These are phyloP conservation scores for Aspergillus melleus DNA, from an alignment of 2,329 filamentous ascomycete genomes.

Conservation along the genomic window DNA sequence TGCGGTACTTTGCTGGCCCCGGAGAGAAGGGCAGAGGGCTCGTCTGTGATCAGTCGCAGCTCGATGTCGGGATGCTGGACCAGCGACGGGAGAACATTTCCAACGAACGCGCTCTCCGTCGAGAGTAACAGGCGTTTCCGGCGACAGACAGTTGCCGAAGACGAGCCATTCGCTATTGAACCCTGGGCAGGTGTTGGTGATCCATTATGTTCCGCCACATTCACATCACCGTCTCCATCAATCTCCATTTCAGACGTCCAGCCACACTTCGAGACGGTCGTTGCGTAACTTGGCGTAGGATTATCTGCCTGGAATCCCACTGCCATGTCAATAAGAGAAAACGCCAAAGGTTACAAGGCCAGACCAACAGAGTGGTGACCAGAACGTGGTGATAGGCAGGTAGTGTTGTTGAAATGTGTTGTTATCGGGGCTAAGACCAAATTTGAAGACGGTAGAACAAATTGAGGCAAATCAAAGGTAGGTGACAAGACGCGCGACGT, in stretches of 20 bases:
- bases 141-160: constrained; percentile 5
- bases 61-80: constrained; percentile 41
- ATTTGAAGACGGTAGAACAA: neutral
- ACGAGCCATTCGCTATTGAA: neutral
- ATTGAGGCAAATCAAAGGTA: neutral
- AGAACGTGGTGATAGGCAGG: neutral
- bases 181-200: neutral
- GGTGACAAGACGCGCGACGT: neutral
- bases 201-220: constrained; percentile 14
- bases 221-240: constrained; percentile 20
- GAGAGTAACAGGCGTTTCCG: constrained; percentile 23
- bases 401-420: neutral
- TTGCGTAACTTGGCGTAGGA: constrained; percentile 7
- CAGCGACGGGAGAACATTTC: constrained; percentile 39
- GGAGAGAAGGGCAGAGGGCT: constrained; percentile 36
- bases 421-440: neutral
- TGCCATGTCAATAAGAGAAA: constrained; percentile 9
- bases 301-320: constrained; percentile 8
- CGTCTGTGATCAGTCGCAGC: constrained; percentile 44
- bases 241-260: constrained; percentile 28
- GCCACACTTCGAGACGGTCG: constrained; percentile 13
- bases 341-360: neutral
- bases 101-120: constrained; percentile 42
- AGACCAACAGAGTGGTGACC: neutral
- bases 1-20: constrained; percentile 40